Evolutionary conservation across 352 stramenopile genomes (phyloP), one percentile per base, ranked within the genome.

Genomic region (Phytopythium cucurbitacearum): DNA sequence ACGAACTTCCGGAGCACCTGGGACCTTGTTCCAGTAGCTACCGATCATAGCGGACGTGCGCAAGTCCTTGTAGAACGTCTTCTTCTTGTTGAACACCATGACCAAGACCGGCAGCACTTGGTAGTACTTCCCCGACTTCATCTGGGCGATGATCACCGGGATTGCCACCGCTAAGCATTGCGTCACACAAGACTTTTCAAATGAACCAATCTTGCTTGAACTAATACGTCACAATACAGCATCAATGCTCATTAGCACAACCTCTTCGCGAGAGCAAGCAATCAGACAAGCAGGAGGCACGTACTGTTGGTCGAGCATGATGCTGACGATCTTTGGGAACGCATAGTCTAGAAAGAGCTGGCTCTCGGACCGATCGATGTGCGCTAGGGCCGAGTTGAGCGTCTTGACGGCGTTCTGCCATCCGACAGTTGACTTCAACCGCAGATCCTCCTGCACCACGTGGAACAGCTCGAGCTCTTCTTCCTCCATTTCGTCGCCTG

Each of bases 251-350:
- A 38, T 41, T 51, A 45, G 15, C 13, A 40, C 4, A 48, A 40
- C 21, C 21, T 10, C 12, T 44, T 7, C 33, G 37, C 35, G n/a
- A 39, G 39, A 43, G 4, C 13, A 49, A 60, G n/a, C 43, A 11
- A 34, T 16, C 11, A 3, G 16, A 36, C 5, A 43, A 39, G 6
- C 48, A 45, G 2, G 42, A 60, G 21, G 10, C 39, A 88, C 81
- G 60, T 74, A 95, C 85, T 94, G 80, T 56, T 95, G 86, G 49
- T 95, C 86, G 13, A 95, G 71, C 86, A 95, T 95, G 57, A 95
- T 95, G 69, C 80, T 90, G 46, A 93, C 60, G 59, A 95, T 89
- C 59, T 87, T 83, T 40, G 57, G 47, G 59, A 95, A 94, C 21
- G 80, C 80, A 35, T 80, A 76, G 40, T 91, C 76, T 40, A 95